Conservation (phyloP, 2,329 filamentous ascomycete genomes). For the Microcyclospora pomicola region DNA sequence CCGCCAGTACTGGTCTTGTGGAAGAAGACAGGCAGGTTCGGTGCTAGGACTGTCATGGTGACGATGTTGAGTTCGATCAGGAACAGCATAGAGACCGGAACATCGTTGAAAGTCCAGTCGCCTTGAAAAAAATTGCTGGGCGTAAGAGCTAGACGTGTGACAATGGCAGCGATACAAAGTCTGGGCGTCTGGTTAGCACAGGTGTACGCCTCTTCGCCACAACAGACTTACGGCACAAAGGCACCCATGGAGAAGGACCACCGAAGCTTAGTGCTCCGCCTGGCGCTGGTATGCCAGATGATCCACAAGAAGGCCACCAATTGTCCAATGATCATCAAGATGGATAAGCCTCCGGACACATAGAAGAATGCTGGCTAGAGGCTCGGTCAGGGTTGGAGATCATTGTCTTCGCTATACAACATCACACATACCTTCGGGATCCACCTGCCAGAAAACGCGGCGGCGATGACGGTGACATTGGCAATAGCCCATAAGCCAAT, state of each 20-base stretch:
- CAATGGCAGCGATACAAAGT: constrained; percentile 1
- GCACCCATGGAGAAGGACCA: constrained; percentile 4
- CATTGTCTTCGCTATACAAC: too few relatives aligned
- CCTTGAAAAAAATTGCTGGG: constrained; percentile 1
- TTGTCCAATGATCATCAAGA: background rate
- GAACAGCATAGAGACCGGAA: constrained; percentile 1
- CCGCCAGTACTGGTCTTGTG: constrained; percentile 5
- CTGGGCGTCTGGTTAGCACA: too few relatives aligned
- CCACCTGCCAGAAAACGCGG: too few relatives aligned
- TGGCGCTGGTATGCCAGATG: constrained; percentile 2
- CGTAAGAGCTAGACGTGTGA: constrained; percentile 1
- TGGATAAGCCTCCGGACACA: background rate
- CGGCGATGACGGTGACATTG: background rate
- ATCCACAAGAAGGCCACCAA: constrained; percentile 4
- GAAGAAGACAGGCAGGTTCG: constrained; percentile 6
- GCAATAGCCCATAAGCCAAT: constrained; percentile 1
- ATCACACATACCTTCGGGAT: too few relatives aligned
- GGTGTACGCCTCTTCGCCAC: too few relatives aligned
- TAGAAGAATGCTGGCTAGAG: background rate
- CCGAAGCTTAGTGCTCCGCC: background rate
- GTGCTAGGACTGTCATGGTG: constrained; percentile 1
- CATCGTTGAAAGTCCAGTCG: constrained; percentile 3
- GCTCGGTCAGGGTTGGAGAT: too few relatives aligned
- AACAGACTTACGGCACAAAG: constrained; percentile 2
- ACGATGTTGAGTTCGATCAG: constrained; percentile 1